These are phyloP conservation scores for Ogataea saltuana DNA, from an alignment of 805 yeast genomes.

Conservation along the genomic window DNA sequence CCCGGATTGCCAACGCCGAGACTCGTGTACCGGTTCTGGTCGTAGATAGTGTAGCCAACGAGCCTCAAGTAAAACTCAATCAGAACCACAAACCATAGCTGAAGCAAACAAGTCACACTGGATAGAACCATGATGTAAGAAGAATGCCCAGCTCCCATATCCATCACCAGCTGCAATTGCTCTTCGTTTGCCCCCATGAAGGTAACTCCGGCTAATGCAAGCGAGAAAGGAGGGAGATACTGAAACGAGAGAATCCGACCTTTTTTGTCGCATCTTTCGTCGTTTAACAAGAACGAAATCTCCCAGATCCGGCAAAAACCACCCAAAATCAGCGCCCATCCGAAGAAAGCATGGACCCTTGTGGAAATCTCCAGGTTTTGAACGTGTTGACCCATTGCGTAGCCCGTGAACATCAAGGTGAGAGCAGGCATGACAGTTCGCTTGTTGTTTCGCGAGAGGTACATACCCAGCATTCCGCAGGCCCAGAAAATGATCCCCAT, in stretches of 20 bases:
- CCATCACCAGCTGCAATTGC: slow-evolving; percentile 68
- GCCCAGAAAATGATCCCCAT: slow-evolving; percentile 98
- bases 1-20: too few species aligned
- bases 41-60: too few species aligned
- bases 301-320: slow-evolving; percentile 78
- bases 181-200: slow-evolving; percentile 96
- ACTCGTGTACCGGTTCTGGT: too few species aligned
- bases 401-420: slow-evolving; percentile 84
- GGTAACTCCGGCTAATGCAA: slow-evolving; percentile 73
- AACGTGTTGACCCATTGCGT: slow-evolving; percentile 89
- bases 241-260: slow-evolving; percentile 70
- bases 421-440: slow-evolving; percentile 81
- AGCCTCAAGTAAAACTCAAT: slow-evolving; percentile 57
- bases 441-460: slow-evolving; percentile 63
- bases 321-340: slow-evolving; percentile 73
- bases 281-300: slow-evolving; percentile 73
- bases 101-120: slow-evolving; percentile 72
- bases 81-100: slow-evolving; percentile 63
- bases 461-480: slow-evolving; percentile 85
- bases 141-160: slow-evolving; percentile 80
- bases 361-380: slow-evolving; percentile 79
- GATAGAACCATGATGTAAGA: slow-evolving; percentile 73
- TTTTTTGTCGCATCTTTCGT: slow-evolving; percentile 43
- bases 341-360: slow-evolving; percentile 85
- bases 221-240: slow-evolving; percentile 79